Evolutionary conservation across 1,284 basidiomycete species (phyloP).

Genomic region (Thelephora terrestris): DNA sequence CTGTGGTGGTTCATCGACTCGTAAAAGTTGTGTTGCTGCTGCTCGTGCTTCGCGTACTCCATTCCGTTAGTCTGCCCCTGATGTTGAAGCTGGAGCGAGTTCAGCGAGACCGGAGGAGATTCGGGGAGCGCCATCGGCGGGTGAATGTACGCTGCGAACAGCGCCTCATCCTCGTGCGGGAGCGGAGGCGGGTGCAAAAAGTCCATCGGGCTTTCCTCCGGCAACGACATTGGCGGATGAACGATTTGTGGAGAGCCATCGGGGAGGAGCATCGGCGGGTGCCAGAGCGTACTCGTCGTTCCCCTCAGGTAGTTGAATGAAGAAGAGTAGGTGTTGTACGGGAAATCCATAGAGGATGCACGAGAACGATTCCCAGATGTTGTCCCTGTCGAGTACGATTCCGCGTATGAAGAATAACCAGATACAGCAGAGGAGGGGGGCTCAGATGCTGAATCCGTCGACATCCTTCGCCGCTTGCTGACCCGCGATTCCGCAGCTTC

Average conservation of each 20-base stretch:
- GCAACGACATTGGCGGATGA: constrained; percentile 46
- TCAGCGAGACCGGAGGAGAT: constrained; percentile 22
- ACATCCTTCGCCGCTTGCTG: constrained; percentile 61
- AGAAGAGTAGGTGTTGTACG: constrained; percentile 23
- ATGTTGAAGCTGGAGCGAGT: constrained; percentile 28
- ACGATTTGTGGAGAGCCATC: constrained; percentile 40
- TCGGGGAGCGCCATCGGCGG: constrained; percentile 43
- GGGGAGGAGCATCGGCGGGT: constrained; percentile 58
- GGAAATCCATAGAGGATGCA: constrained; percentile 29
- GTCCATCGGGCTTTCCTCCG: constrained; percentile 38
- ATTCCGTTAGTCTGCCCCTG: constrained; percentile 29
- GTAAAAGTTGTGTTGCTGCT: constrained; percentile 16
- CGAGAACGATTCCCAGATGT: constrained; percentile 12
- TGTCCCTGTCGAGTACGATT: constrained; percentile 23
- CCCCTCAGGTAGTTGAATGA: constrained; percentile 4
- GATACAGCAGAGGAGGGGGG: constrained; percentile 33
- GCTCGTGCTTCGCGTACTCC: constrained; percentile 15
- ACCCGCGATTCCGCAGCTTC: constrained; percentile 35
- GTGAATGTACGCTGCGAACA: constrained; percentile 45
- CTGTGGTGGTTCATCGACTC: constrained; percentile 13
- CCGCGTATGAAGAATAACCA: constrained; percentile 21
- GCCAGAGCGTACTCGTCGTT: constrained; percentile 36
- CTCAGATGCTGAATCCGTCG: constrained; percentile 54
- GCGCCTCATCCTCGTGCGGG: constrained; percentile 31
- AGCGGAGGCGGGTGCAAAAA: constrained; percentile 37